These are phyloP conservation scores for Pichia cactophila DNA, from an alignment of 1,139 yeast species.

Conservation along the genomic window DNA sequence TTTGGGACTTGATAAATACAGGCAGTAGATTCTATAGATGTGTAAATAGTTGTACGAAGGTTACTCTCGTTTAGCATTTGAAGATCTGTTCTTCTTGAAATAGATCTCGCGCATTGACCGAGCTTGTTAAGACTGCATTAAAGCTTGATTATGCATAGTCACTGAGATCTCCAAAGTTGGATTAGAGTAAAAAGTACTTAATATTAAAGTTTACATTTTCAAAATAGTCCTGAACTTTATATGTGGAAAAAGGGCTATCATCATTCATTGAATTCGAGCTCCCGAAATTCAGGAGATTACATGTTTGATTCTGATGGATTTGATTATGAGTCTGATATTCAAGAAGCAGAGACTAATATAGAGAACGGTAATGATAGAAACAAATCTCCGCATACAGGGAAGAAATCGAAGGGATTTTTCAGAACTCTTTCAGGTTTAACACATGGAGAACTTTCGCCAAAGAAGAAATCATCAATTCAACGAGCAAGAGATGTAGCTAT, in stretches of 20 bases:
- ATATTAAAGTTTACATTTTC: no score
- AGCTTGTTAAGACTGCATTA: no score
- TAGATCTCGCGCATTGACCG: no score
- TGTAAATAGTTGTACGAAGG: neutral
- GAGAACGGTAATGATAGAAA: neutral
- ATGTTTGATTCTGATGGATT: conserved; percentile 12
- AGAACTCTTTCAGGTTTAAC: conserved; percentile 7
- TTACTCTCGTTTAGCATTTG: no score
- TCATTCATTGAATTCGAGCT: conserved; percentile 17
- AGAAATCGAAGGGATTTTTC: conserved; percentile 8
- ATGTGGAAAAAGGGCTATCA: conserved; percentile 25
- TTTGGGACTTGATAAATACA: conserved; percentile 24
- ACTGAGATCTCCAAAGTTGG: no score
- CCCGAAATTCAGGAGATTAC: conserved; percentile 11
- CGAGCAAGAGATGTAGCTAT: conserved; percentile 9
- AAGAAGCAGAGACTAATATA: neutral
- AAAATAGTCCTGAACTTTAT: no score
- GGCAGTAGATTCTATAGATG: neutral
- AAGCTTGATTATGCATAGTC: no score
- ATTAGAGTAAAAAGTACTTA: no score
- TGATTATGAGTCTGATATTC: conserved; percentile 7
- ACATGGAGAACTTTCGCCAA: conserved; percentile 11
- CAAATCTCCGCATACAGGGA: neutral
- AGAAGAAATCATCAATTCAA: conserved; percentile 7
- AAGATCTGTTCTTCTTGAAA: no score